These are phyloP conservation scores for Irpex rosettiformis DNA, from an alignment of 1,284 basidiomycete genomes.

Conservation along the genomic window DNA sequence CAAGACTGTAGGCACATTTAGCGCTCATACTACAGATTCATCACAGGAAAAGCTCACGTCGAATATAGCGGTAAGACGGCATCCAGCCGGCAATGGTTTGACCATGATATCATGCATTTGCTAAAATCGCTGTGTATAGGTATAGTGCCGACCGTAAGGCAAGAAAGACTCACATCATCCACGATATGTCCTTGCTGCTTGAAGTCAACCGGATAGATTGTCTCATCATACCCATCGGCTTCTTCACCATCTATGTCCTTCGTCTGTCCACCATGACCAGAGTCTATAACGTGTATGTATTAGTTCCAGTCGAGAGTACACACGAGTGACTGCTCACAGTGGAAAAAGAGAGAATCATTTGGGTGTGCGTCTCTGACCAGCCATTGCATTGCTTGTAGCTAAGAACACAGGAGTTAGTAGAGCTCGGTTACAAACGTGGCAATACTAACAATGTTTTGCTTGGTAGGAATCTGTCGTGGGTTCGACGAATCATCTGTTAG, in stretches of 20 bases:
- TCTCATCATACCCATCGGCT: slow-evolving; percentile 67
- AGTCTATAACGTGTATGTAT: slow-evolving; percentile 39
- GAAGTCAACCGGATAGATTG: slow-evolving; percentile 85
- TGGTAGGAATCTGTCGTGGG: slow-evolving; percentile 67
- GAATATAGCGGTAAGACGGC: slow-evolving; percentile 85
- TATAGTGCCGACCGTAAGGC: not conserved
- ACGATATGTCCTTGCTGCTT: slow-evolving; percentile 70
- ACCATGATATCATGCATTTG: slow-evolving; percentile 73
- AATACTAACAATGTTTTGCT: slow-evolving; percentile 73
- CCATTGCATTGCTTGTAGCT: slow-evolving; percentile 86
- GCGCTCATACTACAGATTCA: not conserved
- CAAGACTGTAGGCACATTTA: slow-evolving; percentile 41
- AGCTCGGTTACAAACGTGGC: not conserved
- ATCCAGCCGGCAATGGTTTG: slow-evolving; percentile 74
- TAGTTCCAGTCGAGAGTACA: not conserved
- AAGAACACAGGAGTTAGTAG: not conserved
- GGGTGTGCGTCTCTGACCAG: slow-evolving; percentile 76
- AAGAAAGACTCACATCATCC: slow-evolving; percentile 67
- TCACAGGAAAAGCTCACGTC: slow-evolving; percentile 48
- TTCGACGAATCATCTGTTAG: slow-evolving; percentile 75
- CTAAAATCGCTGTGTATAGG: slow-evolving; percentile 31
- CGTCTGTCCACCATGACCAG: slow-evolving; percentile 82
- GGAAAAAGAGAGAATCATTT: slow-evolving; percentile 90
- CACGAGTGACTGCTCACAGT: slow-evolving; percentile 52
- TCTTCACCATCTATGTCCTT: slow-evolving; percentile 73